phyloP scores from a whole-genome alignment of 257 asterid species.

The Ilex aquifolium region DNA sequence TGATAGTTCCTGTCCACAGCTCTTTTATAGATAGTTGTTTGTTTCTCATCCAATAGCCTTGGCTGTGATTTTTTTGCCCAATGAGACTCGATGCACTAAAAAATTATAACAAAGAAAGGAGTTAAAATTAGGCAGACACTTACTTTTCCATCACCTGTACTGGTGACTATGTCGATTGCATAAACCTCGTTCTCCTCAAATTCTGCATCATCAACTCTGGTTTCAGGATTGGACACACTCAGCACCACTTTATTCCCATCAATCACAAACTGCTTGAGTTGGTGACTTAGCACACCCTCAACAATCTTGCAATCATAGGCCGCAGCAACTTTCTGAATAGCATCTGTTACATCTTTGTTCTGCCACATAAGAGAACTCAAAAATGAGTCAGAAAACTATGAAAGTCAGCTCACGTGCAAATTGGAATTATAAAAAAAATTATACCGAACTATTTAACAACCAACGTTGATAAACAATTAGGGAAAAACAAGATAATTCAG shows the following conservation, averaged over 20 bases:
- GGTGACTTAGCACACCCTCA: conserved; percentile 92
- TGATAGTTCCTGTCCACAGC: conserved; percentile 87
- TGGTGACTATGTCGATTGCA: conserved; percentile 70
- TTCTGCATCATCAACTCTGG: conserved; percentile 88
- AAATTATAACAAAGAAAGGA: neutral
- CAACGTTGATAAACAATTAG: neutral
- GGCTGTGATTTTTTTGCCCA: conserved; percentile 32
- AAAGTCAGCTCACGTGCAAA: neutral
- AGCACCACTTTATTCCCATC: conserved; percentile 93
- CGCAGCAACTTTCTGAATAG: conserved; percentile 64
- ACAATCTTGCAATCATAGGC: conserved; percentile 92
- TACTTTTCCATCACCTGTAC: conserved; percentile 98
- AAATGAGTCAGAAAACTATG: neutral
- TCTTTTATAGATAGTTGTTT: conserved; percentile 85
- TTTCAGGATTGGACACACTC: conserved; percentile 65
- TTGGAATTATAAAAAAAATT: neutral
- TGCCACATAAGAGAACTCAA: neutral
- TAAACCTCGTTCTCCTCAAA: conserved; percentile 95
- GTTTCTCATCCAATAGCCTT: conserved; percentile 83
- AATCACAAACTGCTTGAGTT: conserved; percentile 88
- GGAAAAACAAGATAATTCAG: no score
- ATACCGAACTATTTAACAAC: neutral
- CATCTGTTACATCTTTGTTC: conserved; percentile 20
- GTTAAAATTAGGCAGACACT: neutral
- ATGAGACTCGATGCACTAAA: neutral